Evolutionary conservation across 2,329 filamentous ascomycete species (phyloP).

Genomic region (Tolypocladium cylindrosporum): DNA sequence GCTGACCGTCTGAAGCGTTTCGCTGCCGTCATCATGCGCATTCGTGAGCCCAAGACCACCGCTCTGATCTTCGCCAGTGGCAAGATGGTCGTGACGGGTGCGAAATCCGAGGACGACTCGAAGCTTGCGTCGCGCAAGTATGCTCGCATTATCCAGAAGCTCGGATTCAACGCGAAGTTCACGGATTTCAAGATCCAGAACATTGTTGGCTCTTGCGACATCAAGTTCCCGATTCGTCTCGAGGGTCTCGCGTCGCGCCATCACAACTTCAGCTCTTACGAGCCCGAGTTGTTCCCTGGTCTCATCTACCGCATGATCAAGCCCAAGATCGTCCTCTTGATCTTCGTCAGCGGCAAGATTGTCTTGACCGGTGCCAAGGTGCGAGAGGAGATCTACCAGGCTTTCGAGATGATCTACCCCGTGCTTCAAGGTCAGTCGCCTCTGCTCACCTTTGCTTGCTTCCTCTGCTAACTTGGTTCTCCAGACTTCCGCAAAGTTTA

Average conservation of each 20-base stretch:
- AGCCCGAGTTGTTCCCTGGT: conserved; percentile 96
- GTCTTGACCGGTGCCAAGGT: conserved; percentile 96
- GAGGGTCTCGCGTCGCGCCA: conserved; percentile 93
- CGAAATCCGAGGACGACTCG: conserved; percentile 95
- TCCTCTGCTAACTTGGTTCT: conserved; percentile 1
- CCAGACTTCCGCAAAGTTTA: conserved; percentile 50
- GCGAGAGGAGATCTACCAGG: conserved; percentile 94
- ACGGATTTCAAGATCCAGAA: conserved; percentile 99
- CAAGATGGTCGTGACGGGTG: conserved; percentile 99
- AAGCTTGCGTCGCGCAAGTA: conserved; percentile 97
- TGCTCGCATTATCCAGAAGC: conserved; percentile 98
- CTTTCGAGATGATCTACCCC: conserved; percentile 95
- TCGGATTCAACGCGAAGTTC: conserved; percentile 98
- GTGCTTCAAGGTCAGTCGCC: conserved; percentile 67
- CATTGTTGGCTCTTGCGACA: conserved; percentile 96
- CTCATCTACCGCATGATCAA: conserved; percentile 99
- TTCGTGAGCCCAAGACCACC: conserved; percentile 96
- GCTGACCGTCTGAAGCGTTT: conserved; percentile 60
- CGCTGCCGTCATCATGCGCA: conserved; percentile 98
- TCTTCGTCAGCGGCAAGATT: conserved; percentile 98
- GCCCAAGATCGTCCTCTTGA: conserved; percentile 95
- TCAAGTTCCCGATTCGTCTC: conserved; percentile 97
- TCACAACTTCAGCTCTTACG: conserved; percentile 99
- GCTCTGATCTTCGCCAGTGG: conserved; percentile 95
- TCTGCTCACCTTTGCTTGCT: not conserved